Base-by-base conservation (phyloP, 2,329 filamentous ascomycete species). In the Endocalyx cinctus region DNA sequence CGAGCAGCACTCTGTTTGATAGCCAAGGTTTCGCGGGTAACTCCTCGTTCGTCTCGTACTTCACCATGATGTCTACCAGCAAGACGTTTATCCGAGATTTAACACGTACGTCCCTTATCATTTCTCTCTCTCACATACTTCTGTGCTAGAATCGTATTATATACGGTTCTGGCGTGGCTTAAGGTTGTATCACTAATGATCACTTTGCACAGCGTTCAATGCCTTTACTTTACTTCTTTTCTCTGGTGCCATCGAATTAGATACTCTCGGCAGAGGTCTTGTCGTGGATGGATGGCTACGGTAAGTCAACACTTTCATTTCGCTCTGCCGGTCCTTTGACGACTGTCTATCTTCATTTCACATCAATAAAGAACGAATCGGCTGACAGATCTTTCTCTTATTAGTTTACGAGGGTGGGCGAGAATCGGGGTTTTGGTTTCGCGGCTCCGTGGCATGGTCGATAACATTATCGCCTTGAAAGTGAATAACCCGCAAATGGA, bases 21-120 rank as follows among this genome's bases (percentile, higher is more conserved):
- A 82, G 79, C 10, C 86, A 94, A 54, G 75, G 71, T 0, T 95
- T 94, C 54, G 76, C 84, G 5, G 61, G 57, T 4, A 78, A 80
- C 32, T 82, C 84, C 5, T 73, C 78, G 2, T 97, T 90, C 58
- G 67, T 98, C 58, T 83, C 81, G 33, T 97, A 95, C 59, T 96
- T 96, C 59, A 85, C 76, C 33, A 88, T 95, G 61, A 92, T 97
- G 64, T 80, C 84, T 4, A 97, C 89, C 1, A 84, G 77, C 55
- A 97, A 97, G 66, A 78, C 95, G 3, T 97, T 95, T 55, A 79
- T 97, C 16, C 72, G 90, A 15, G 90, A 97, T 52, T 63, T 96
- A 29, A 97, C 90, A 11, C 92, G 83, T 87, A 65, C 63, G 81
- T 77, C 25, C 19, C 27, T 11, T 23, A 26, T 11, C 29, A n/a